Conservation (phyloP, 2,329 filamentous ascomycete genomes). For the Capronia coronata region DNA sequence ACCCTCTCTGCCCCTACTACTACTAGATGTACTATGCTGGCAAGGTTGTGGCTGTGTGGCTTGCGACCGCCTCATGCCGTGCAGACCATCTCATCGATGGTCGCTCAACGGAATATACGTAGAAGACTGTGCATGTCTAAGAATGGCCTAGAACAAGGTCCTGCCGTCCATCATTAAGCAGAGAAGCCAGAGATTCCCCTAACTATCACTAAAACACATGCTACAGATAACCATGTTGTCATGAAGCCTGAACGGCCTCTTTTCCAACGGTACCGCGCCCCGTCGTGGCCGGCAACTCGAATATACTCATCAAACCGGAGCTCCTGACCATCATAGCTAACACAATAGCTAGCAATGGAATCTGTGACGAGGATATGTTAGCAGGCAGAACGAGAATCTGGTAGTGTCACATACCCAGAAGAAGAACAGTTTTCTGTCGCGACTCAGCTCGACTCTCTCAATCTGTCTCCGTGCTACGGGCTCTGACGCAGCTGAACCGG, state of each 20-base stretch:
- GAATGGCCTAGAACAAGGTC: too few relatives aligned
- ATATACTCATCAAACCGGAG: slow-evolving; percentile 18
- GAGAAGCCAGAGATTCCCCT: not conserved
- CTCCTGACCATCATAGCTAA: slow-evolving; percentile 42
- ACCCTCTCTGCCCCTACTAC: too few relatives aligned
- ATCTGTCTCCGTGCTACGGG: slow-evolving; percentile 24
- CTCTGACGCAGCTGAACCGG: not conserved
- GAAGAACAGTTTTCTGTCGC: slow-evolving; percentile 49
- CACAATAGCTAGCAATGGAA: slow-evolving; percentile 44
- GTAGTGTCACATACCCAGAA: slow-evolving; percentile 43
- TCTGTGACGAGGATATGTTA: slow-evolving; percentile 35
- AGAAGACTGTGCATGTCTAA: too few relatives aligned
- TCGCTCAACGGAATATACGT: too few relatives aligned
- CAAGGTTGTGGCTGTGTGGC: too few relatives aligned
- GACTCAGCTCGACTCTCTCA: slow-evolving; percentile 40
- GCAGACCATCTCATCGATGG: too few relatives aligned
- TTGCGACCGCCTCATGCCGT: too few relatives aligned
- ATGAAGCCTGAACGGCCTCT: slow-evolving; percentile 13
- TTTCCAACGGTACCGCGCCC: not conserved
- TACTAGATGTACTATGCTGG: too few relatives aligned
- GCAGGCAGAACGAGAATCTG: slow-evolving; percentile 8
- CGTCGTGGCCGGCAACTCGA: slow-evolving; percentile 4
- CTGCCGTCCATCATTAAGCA: not conserved
- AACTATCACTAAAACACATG: too few relatives aligned
- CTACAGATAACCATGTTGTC: too few relatives aligned